These are phyloP conservation scores for Lanmaoa rubissima DNA, from an alignment of 768 basidiomycete genomes.

Conservation along the genomic window DNA sequence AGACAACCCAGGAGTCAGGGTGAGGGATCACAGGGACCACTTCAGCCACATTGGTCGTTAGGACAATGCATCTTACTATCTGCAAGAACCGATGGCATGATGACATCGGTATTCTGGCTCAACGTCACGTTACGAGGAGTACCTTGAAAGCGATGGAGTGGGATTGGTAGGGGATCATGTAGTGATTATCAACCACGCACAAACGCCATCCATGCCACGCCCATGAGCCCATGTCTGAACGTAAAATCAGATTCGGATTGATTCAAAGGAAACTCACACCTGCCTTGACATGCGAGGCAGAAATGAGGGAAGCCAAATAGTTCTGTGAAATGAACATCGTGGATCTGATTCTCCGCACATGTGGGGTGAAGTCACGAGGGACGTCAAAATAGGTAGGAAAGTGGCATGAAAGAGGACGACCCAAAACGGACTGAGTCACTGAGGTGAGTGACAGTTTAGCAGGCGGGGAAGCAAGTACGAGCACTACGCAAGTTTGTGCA, in stretches of 20 bases:
- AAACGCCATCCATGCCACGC: conserved; percentile 18
- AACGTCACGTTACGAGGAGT: neutral
- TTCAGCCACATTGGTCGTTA: neutral
- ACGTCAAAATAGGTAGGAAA: conserved; percentile 18
- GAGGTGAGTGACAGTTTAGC: conserved; percentile 1
- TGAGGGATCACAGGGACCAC: neutral
- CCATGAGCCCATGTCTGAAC: conserved; percentile 2
- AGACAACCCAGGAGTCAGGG: conserved; percentile 19
- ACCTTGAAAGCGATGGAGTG: conserved; percentile 2
- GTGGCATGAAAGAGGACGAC: conserved; percentile 3
- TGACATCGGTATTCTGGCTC: neutral
- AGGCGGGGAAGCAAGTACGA: conserved; percentile 6
- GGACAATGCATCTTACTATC: neutral
- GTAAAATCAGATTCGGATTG: conserved; percentile 18
- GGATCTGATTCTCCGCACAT: conserved; percentile 29
- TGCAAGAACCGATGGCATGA: neutral
- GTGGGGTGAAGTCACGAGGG: conserved; percentile 28
- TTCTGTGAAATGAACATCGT: conserved; percentile 19
- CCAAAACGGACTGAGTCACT: neutral
- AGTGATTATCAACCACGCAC: conserved; percentile 23
- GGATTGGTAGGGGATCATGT: neutral
- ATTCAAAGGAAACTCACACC: conserved; percentile 12
- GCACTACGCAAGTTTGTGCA: conserved; percentile 3
- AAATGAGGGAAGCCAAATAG: conserved; percentile 18
- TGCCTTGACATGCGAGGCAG: conserved; percentile 27